phyloP scores from a whole-genome alignment of 768 basidiomycete genomes.

The Ephemerocybe angulata region DNA sequence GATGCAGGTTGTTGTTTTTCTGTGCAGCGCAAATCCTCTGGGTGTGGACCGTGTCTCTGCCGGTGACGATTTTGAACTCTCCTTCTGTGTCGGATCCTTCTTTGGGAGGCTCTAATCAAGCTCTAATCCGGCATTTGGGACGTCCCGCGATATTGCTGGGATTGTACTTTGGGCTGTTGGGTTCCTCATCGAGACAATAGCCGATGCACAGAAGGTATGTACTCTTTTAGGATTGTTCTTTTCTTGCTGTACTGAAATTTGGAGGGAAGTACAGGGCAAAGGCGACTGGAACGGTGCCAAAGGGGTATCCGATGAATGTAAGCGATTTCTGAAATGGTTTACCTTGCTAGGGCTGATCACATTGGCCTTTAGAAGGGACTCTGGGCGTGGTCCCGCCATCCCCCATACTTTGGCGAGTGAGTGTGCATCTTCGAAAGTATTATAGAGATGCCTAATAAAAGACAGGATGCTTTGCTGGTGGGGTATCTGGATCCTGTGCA shows the following conservation, averaged over 20 bases:
- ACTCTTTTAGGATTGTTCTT: background rate
- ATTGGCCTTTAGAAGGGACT: conserved; percentile 37
- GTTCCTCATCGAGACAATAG: conserved; percentile 50
- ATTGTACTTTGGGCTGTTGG: conserved; percentile 60
- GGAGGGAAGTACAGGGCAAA: conserved; percentile 49
- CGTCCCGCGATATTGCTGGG: conserved; percentile 59
- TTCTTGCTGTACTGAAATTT: background rate
- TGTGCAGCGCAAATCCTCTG: conserved; percentile 53
- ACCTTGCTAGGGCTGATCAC: background rate
- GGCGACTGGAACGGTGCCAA: conserved; percentile 41
- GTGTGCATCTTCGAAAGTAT: conserved; percentile 17
- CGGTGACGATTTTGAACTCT: conserved; percentile 64
- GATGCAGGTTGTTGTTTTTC: background rate
- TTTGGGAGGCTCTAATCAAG: conserved; percentile 44
- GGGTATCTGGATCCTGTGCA: conserved; percentile 59
- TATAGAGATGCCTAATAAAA: background rate
- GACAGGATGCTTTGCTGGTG: conserved; percentile 59
- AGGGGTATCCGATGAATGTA: conserved; percentile 47
- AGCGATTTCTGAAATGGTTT: conserved; percentile 7
- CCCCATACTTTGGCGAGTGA: conserved; percentile 71
- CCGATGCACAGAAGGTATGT: conserved; percentile 56
- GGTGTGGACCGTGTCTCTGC: conserved; percentile 65
- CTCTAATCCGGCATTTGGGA: conserved; percentile 56
- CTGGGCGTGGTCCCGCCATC: conserved; percentile 61
- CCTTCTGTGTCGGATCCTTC: conserved; percentile 52